phyloP scores from a whole-genome alignment of 176 grass and related monocot species.

The Aegilops speltoides region DNA sequence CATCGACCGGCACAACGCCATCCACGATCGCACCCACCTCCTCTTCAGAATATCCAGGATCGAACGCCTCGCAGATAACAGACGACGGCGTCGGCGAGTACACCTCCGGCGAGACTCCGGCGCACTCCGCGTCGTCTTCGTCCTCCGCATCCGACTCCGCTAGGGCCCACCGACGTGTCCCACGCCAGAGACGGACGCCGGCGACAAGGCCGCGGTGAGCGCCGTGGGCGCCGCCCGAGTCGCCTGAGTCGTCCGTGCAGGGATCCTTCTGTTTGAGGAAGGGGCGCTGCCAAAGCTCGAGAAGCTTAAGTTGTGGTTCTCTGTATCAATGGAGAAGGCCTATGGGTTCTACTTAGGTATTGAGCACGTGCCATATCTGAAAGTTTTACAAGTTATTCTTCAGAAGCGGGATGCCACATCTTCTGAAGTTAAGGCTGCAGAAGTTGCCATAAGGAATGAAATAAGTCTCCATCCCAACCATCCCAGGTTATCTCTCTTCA shows the following conservation, averaged over 20 bases:
- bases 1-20: no score
- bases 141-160: no score
- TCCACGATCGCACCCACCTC: no score
- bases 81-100: no score
- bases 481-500: background rate
- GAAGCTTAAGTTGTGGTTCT: background rate
- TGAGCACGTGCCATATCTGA: background rate
- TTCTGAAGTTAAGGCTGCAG: background rate
- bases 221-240: no score
- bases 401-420: accelerated
- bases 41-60: no score
- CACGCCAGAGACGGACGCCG: no score
- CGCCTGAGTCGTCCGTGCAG: background rate
- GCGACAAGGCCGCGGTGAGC: no score
- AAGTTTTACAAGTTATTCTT: background rate
- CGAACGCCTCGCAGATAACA: no score
- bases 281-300: background rate
- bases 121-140: no score
- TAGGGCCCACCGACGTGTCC: no score
- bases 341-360: background rate
- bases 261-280: background rate
- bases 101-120: no score
- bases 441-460: background rate
- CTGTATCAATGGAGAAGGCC: background rate
- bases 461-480: background rate